Evolutionary conservation across 306 rosid genomes (phyloP), one percentile per base, ranked within the genome.

Genomic region (Lathyrus sativus): DNA sequence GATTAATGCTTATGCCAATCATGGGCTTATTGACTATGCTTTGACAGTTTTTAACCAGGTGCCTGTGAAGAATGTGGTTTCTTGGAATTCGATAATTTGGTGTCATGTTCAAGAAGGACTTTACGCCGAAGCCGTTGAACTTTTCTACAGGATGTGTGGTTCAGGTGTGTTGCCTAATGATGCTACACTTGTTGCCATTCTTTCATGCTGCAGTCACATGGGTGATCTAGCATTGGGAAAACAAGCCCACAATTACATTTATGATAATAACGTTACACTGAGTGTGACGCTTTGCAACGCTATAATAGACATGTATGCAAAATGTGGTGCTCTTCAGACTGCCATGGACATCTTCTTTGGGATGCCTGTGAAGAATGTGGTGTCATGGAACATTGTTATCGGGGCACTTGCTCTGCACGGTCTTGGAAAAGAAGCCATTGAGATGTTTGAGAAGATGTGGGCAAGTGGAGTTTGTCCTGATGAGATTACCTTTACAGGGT

Each of bases 61-160:
- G 89, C 89, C 87, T 0, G 62, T 58, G 68, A 81, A 88, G 74
- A 90, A 90, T 61, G 95, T 76, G 67, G 82, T 90, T 71, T 84
- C 95, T 14, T 90, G 97, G 97, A 88, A 88, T 72, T 81, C 95
- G 15, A 78, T 90, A 64, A 90, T 90, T 37, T 79, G 84, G 1
- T 83, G 84, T 53, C 81, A 77, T 83, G 86, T 86, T 39, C 83
- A 64, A 72, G 85, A 81, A 66, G 92, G 95, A 28, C 80, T 11
- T 10, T 72, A 74, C 74, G 51, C 55, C 11, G 89, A 84, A 64
- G 92, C 92, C 12, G 26, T 88, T 71, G 83, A 79, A 59, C 85
- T 88, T 19, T 88, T 86, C 76, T 35, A 19, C 45, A 82, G 64
- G 72, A 86, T 88, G 95, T 78, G 84, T 42, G 68, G 22, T 68